Percentiles rank a stretch among this genome's conserved stretches.
Evolutionary conservation across 2,329 filamentous ascomycete genomes (phyloP).

Genomic region (Bipolaris oryzae): DNA sequence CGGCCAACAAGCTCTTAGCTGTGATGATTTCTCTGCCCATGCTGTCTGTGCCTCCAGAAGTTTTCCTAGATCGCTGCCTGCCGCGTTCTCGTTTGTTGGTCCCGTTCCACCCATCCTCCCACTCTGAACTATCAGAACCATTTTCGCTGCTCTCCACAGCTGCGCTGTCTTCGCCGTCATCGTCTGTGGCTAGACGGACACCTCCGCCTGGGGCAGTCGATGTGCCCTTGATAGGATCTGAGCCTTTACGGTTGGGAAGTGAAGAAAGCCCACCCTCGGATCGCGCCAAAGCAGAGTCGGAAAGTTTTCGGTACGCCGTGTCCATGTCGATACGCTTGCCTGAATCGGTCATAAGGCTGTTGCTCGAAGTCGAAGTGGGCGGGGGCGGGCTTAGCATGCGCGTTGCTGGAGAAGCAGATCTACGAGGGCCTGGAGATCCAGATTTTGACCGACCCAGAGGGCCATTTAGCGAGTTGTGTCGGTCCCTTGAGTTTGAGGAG

Average conservation of each 20-base stretch:
- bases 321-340: conserved; percentile 70
- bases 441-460: conserved; percentile 47
- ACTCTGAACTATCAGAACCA: conserved; percentile 61
- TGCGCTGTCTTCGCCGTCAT: conserved; percentile 59
- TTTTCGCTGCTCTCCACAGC: conserved; percentile 73
- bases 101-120: conserved; percentile 62
- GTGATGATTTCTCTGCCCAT: conserved; percentile 48
- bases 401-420: conserved; percentile 47
- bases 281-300: conserved; percentile 70
- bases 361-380: conserved; percentile 48
- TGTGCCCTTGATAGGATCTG: conserved; percentile 48
- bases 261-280: conserved; percentile 68
- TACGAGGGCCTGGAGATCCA: conserved; percentile 46
- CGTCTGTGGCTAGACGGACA: conserved; percentile 60
- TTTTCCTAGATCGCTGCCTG: conserved; percentile 45
- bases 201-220: conserved; percentile 55
- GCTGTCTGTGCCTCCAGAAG: conserved; percentile 44
- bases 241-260: conserved; percentile 59
- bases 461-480: conserved; percentile 50
- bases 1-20: conserved; percentile 69
- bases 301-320: conserved; percentile 72
- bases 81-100: conserved; percentile 48
- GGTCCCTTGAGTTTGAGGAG: conserved; percentile 35
- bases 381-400: conserved; percentile 56
- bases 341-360: conserved; percentile 63